Percentiles rank a stretch among this genome's conserved stretches.
phyloP scores from a whole-genome alignment of 768 basidiomycete genomes.

The Leccinum variicolor region DNA sequence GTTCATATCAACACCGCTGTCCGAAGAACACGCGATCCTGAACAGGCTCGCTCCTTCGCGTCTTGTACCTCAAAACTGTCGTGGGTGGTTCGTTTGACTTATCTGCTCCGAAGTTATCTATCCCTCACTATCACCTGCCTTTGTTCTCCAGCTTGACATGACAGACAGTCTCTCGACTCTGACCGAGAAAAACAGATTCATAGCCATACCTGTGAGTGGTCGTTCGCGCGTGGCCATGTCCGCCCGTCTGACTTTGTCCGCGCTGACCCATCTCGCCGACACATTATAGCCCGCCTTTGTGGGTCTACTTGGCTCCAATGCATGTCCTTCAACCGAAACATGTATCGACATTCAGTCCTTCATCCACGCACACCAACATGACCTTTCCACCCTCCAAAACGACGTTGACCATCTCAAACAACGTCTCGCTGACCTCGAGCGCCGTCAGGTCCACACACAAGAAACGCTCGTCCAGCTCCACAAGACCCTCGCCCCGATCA shows the following conservation, averaged over 20 bases:
- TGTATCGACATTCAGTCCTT: conserved; percentile 10
- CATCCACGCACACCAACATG: conserved; percentile 12
- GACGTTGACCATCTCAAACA: conserved; percentile 7
- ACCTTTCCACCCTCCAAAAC: conserved; percentile 12
- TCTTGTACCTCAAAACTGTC: not conserved
- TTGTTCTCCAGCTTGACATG: conserved; percentile 4
- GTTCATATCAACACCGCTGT: not conserved
- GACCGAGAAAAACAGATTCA: not conserved
- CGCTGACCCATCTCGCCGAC: not conserved
- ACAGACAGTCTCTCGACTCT: not conserved
- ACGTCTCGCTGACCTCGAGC: conserved; percentile 12
- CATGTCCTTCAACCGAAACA: conserved; percentile 11
- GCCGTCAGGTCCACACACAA: conserved; percentile 1
- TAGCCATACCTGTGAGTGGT: conserved; percentile 14
- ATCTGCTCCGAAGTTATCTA: not conserved
- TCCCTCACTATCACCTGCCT: not conserved
- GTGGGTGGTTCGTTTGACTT: not conserved
- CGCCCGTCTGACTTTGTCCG: not conserved
- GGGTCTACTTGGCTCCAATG: conserved; percentile 14
- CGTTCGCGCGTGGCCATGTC: not conserved
- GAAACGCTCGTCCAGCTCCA: conserved; percentile 14
- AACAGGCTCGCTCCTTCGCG: not conserved
- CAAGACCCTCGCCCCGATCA: conserved; percentile 19
- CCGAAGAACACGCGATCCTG: not conserved
- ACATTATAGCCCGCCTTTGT: conserved; percentile 4